A percentile compares a stretch with the other conserved stretches of the same genome.
Evolutionary conservation across 768 basidiomycete species (phyloP).

Genomic region (Trametes cubensis): DNA sequence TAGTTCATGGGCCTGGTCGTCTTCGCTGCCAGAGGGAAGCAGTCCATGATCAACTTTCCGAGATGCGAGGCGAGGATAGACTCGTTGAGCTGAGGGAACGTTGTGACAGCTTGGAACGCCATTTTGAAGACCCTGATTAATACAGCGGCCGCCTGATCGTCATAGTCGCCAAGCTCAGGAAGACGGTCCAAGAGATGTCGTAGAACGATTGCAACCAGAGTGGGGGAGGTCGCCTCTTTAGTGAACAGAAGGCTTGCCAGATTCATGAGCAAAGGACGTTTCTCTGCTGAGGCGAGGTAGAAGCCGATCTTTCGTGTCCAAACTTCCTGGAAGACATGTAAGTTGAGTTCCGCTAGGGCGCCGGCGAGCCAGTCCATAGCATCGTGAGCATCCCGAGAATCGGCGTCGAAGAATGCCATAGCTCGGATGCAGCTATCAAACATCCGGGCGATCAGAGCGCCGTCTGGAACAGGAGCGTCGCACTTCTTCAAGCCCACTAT

Average conservation of each 20-base stretch:
- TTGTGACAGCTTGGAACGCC: slow-evolving; percentile 85
- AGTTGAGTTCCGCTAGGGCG: slow-evolving; percentile 79
- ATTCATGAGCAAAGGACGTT: slow-evolving; percentile 77
- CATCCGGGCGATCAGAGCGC: slow-evolving; percentile 82
- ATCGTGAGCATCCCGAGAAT: slow-evolving; percentile 71
- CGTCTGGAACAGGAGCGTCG: slow-evolving; percentile 79
- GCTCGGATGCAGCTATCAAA: slow-evolving; percentile 85
- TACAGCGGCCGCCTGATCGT: slow-evolving; percentile 78
- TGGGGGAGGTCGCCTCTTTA: slow-evolving; percentile 75
- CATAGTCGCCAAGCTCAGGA: slow-evolving; percentile 80
- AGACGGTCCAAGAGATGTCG: slow-evolving; percentile 83
- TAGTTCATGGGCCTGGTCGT: slow-evolving; percentile 90
- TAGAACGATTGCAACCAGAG: slow-evolving; percentile 87
- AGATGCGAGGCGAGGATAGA: slow-evolving; percentile 92
- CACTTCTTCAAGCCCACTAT: slow-evolving; percentile 77
- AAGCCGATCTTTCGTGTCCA: slow-evolving; percentile 93
- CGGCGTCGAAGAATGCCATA: slow-evolving; percentile 76
- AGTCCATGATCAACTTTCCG: slow-evolving; percentile 92
- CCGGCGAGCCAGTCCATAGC: slow-evolving; percentile 80
- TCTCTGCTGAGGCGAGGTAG: slow-evolving; percentile 80
- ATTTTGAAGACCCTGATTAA: slow-evolving; percentile 94
- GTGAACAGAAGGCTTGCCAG: slow-evolving; percentile 83
- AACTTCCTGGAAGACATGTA: slow-evolving; percentile 93
- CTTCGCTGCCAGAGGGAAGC: slow-evolving; percentile 91
- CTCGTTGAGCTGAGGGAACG: slow-evolving; percentile 78